Conservation (phyloP, 2,329 filamentous ascomycete genomes). For the Venturia oleaginea region DNA sequence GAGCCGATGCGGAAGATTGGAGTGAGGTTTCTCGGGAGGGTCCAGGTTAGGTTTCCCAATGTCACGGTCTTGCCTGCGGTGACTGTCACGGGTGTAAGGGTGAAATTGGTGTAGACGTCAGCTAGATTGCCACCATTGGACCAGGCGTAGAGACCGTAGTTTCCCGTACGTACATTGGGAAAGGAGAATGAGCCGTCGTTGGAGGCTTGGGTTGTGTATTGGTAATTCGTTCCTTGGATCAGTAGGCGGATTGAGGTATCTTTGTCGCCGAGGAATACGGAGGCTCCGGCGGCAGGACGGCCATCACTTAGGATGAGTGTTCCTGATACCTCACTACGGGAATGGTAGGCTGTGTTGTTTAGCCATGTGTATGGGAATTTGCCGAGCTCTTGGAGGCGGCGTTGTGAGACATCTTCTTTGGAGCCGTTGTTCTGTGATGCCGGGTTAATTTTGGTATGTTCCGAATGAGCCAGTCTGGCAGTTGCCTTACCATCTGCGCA, state of each 20-base stretch:
- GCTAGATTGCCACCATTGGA: slow-evolving; percentile 36
- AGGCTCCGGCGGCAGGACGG: slow-evolving; percentile 38
- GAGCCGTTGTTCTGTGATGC: slow-evolving; percentile 37
- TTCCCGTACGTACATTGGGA: slow-evolving; percentile 33
- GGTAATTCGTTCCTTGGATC: slow-evolving; percentile 40
- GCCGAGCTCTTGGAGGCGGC: slow-evolving; percentile 32
- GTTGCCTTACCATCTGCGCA: too few relatives aligned
- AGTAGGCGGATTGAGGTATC: slow-evolving; percentile 36
- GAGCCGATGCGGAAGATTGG: slow-evolving; percentile 41
- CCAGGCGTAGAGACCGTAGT: slow-evolving; percentile 43
- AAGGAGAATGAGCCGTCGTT: slow-evolving; percentile 36
- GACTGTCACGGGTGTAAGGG: slow-evolving; percentile 34
- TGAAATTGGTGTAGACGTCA: slow-evolving; percentile 38
- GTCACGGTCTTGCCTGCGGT: slow-evolving; percentile 26
- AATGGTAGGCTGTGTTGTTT: slow-evolving; percentile 36
- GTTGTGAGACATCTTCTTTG: slow-evolving; percentile 32
- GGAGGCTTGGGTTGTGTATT: slow-evolving; percentile 42
- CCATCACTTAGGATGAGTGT: slow-evolving; percentile 39
- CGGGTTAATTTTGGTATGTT: neutral
- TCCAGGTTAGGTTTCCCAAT: slow-evolving; percentile 35
- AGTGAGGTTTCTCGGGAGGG: slow-evolving; percentile 23
- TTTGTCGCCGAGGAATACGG: slow-evolving; percentile 43
- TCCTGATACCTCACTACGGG: slow-evolving; percentile 39
- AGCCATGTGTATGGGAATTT: slow-evolving; percentile 44
- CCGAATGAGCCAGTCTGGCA: too few relatives aligned